phyloP scores from a whole-genome alignment of 225 moss, liverwort and hornwort species.

The Sphagnum contortum region DNA sequence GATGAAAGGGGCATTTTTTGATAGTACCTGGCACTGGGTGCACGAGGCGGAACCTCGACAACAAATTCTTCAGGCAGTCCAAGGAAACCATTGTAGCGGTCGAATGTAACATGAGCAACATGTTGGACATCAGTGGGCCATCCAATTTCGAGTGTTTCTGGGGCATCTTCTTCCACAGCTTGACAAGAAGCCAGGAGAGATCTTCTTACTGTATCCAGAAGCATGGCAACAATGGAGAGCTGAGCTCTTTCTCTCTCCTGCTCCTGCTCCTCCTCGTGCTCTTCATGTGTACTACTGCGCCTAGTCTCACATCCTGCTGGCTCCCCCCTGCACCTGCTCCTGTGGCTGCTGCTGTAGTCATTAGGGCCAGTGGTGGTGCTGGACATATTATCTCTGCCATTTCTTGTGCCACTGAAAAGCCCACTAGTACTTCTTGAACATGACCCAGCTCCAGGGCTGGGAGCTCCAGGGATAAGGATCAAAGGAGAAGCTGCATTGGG shows the following conservation, averaged over 20 bases:
- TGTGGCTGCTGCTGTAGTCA: slow-evolving; percentile 21
- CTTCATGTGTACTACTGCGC: slow-evolving; percentile 10
- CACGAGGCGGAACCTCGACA: slow-evolving; percentile 76
- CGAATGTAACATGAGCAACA: slow-evolving; percentile 94
- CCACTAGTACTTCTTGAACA: slow-evolving; percentile 19
- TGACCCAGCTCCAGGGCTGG: slow-evolving; percentile 14
- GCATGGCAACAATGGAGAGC: slow-evolving; percentile 35
- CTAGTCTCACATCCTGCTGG: not conserved
- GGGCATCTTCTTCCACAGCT: slow-evolving; percentile 36
- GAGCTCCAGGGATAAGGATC: slow-evolving; percentile 11
- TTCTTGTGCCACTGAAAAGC: slow-evolving; percentile 7
- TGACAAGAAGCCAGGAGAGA: slow-evolving; percentile 36
- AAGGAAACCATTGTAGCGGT: slow-evolving; percentile 88
- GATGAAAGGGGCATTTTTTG: no score
- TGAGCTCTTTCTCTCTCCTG: slow-evolving; percentile 37
- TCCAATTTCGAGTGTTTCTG: no score
- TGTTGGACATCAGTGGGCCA: slow-evolving; percentile 96
- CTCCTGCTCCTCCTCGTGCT: slow-evolving; percentile 20
- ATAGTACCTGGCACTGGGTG: slow-evolving; percentile 75
- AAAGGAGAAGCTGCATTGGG: slow-evolving; percentile 42
- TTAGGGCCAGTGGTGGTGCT: slow-evolving; percentile 3
- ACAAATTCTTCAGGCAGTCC: slow-evolving; percentile 92
- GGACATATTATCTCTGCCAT: not conserved
- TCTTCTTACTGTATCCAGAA: slow-evolving; percentile 32
- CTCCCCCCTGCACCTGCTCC: slow-evolving; percentile 23